Base-by-base conservation (phyloP, 257 asterid species). In the Solanum microdontum region DNA sequence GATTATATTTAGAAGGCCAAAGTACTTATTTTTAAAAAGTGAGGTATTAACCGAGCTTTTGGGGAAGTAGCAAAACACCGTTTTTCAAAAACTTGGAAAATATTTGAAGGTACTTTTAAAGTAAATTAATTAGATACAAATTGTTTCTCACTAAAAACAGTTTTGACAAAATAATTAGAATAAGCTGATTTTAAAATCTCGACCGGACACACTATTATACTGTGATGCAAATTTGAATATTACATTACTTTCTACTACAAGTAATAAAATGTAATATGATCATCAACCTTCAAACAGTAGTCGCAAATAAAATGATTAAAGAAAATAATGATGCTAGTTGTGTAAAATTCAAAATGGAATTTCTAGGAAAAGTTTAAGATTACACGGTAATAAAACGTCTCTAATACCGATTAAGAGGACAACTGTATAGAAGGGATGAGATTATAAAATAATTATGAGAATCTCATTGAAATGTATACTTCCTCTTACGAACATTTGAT, bases 321-420 rank as follows among this genome's bases (percentile, higher is more conserved):
- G 86, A 87, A 19, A 86, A 51, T 80, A 83, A 60, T 37, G 72
- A 48, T 24, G 58, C 86, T 36, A 36, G 39, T 36, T 36, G 39
- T n/a, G 96, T 94, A 0, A 91, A 34, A 34, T 92, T 39, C 91
- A 91, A 82, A 92, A 90, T 83, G 94, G 92, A 75, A 23, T 75
- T 75, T 6, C 45, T 33, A 11, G 3, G 79, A 72, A 12, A 75
- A 21, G 4, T 36, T 36, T 21, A 37, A 75, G 34, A 39, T 77
- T 77, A 40, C 24, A 77, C 45, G 60, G 23, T 40, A 40, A 77
- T 77, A 24, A 10, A 14, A 51, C 7, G 34, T 24, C n/a, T 15
- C 11, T 24, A 76, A 76, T 8, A 39, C 60, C 8, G 8, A 24
- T 79, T 4, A 43, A 43, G 12, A 79, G 39, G 26, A 40, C 60